Evolutionary conservation across 179 eudicot genomes (phyloP), one percentile per base, ranked within the genome.

Genomic region (Drosera spatulata): DNA sequence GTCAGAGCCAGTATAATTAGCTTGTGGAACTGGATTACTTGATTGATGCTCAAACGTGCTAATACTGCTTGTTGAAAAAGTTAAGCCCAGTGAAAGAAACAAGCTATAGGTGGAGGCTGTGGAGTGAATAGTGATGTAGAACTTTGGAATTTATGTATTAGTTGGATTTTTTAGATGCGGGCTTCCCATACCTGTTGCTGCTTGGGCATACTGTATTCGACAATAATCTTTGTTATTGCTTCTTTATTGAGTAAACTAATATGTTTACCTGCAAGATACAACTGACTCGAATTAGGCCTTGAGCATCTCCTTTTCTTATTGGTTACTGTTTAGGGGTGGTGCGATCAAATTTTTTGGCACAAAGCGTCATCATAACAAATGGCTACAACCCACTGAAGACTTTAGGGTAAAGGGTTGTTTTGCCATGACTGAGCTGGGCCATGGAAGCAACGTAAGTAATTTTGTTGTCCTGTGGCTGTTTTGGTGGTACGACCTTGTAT

Each of bases 351-450:
- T 86, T 75, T 86, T 93, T 56, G 99, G 99, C 56, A 89, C 99
- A 60, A 82, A 89, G 70, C 87, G 86, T 52, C 99, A 93, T 75
- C 99, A 93, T 74, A 95, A 88, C 64, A 89, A 89, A 70, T 93
- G 96, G 96, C 78, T 86, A 63, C 78, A 75, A 64, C 77, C 72
- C 53, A 73, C 91, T 13, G 97, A 93, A 67, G 80, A 75, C 47
- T 86, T 86, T 64, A 62, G 59, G 63, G 72, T 93, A 60, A 89
- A 79, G 59, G 96, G 99, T 66, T 86, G 99, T 80, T 93, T 93
- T 75, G 83, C 99, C 59, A 93, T 93, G 99, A 89, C 99, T 57
- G 99, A 93, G 73, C 77, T 93, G 74, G 99, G 99, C n/a, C 99
- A 93, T 81, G 99, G 99, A 69, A 93, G 95, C 71, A 93, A 93